phyloP scores from a whole-genome alignment of 1,284 basidiomycete species.

The Cryptococcus floricola region DNA sequence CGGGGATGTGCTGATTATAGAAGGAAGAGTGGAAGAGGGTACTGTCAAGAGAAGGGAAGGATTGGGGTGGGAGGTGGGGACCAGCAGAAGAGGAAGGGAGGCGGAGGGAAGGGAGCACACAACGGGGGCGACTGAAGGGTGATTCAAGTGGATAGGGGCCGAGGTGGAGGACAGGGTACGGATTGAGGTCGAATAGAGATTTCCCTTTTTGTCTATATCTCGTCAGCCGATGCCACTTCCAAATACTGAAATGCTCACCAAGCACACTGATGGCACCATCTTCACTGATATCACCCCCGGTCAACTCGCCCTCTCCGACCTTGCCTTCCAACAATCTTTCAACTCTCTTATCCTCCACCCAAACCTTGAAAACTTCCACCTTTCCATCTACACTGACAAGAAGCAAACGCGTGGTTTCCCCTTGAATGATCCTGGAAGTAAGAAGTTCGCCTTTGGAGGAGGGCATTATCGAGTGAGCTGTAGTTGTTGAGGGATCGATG shows the following conservation, averaged over 20 bases:
- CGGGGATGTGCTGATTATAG: constrained; percentile 21
- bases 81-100: constrained; percentile 24
- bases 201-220: constrained; percentile 2
- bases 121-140: constrained; percentile 20
- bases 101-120: constrained; percentile 7
- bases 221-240: background rate
- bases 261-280: constrained; percentile 32
- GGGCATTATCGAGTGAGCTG: constrained; percentile 2
- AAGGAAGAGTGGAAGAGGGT: constrained; percentile 24
- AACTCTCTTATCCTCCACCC: constrained; percentile 2
- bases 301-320: constrained; percentile 9
- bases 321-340: constrained; percentile 13
- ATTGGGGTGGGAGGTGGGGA: constrained; percentile 23
- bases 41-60: constrained; percentile 31
- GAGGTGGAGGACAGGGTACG: constrained; percentile 6
- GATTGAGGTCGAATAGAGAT: constrained; percentile 5
- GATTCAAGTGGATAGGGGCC: constrained; percentile 6
- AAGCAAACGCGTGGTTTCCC: constrained; percentile 1
- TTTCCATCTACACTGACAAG: constrained; percentile 15
- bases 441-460: constrained; percentile 3
- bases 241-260: constrained; percentile 13
- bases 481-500: constrained; percentile 11
- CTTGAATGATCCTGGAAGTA: constrained; percentile 8
- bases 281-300: constrained; percentile 24
- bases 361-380: constrained; percentile 7